A percentile compares a stretch with the other conserved stretches of the same genome.
Conservation (phyloP, 352 stramenopile genomes). For the Phytophthora sansomeana region DNA sequence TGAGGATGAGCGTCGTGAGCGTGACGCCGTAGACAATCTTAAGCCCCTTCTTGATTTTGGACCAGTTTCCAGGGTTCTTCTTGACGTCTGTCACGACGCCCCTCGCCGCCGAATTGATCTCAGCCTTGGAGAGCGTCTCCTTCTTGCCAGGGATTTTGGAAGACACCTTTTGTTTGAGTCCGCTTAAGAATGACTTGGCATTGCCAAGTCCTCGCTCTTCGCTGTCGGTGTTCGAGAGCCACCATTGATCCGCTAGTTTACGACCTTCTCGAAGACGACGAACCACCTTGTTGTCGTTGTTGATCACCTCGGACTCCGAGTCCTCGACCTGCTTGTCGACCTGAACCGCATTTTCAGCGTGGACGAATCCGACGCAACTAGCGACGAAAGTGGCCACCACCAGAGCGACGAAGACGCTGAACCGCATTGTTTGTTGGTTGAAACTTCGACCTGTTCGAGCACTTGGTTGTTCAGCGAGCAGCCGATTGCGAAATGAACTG, state of each 20-base stretch:
- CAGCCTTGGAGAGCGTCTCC: constrained; percentile 1
- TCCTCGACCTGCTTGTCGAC: too few species aligned
- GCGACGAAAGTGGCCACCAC: not conserved
- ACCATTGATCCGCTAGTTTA: constrained; percentile 18
- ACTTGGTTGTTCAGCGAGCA: not conserved
- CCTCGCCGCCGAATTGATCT: constrained; percentile 10
- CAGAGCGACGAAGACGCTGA: constrained; percentile 6
- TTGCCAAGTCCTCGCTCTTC: not conserved
- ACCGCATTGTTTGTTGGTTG: constrained; percentile 1
- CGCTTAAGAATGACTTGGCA: not conserved
- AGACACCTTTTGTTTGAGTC: too few species aligned
- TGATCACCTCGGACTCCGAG: too few species aligned
- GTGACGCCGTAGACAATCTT: constrained; percentile 16
- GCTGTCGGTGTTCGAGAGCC: not conserved
- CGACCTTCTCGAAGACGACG: constrained; percentile 6
- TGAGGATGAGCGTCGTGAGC: constrained; percentile 11
- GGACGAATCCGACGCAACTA: not conserved
- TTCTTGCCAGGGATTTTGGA: too few species aligned
- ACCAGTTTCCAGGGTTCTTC: constrained; percentile 22
- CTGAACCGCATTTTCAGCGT: not conserved
- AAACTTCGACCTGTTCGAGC: not conserved
- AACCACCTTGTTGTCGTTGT: not conserved
- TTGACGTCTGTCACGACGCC: constrained; percentile 9
- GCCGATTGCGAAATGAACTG: not conserved
- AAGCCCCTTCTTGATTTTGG: constrained; percentile 6